A percentile compares a stretch with the other conserved stretches of the same genome.
These are phyloP conservation scores for Cardamine chenopodiifolia DNA, from an alignment of 345 rosid species.

Conservation along the genomic window DNA sequence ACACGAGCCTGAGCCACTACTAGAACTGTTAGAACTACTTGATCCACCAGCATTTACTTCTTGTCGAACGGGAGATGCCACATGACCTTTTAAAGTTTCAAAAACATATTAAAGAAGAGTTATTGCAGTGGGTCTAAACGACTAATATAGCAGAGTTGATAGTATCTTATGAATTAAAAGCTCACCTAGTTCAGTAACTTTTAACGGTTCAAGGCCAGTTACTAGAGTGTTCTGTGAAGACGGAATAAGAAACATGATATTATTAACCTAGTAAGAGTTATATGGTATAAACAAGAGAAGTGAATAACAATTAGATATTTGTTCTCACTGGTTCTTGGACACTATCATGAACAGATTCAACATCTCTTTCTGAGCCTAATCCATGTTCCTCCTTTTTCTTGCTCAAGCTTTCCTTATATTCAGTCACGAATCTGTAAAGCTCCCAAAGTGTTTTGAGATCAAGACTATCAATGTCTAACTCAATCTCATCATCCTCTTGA, in stretches of 20 bases:
- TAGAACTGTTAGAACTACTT: slow-evolving; percentile 45
- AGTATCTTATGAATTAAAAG: slow-evolving; percentile 10
- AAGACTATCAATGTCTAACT: slow-evolving; percentile 82
- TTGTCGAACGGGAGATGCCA: slow-evolving; percentile 27
- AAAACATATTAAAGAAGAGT: slow-evolving; percentile 10
- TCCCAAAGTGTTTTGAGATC: slow-evolving; percentile 91
- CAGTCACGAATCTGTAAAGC: slow-evolving; percentile 62
- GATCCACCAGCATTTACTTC: slow-evolving; percentile 39
- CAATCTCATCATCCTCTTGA: slow-evolving; percentile 88
- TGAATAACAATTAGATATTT: slow-evolving; percentile 21
- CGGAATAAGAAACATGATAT: slow-evolving; percentile 4
- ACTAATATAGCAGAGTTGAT: slow-evolving; percentile 11
- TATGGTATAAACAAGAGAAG: slow-evolving; percentile 9
- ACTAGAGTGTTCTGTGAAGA: slow-evolving; percentile 34
- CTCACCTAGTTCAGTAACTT: slow-evolving; percentile 37
- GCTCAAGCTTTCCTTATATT: slow-evolving; percentile 51
- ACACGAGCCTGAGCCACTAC: slow-evolving; percentile 47
- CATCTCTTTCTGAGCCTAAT: slow-evolving; percentile 43
- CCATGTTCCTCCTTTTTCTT: slow-evolving; percentile 50
- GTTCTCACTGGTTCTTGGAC: slow-evolving; percentile 53
- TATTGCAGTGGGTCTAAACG: slow-evolving; percentile 18
- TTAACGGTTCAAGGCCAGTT: slow-evolving; percentile 23
- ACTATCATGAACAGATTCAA: slow-evolving; percentile 45
- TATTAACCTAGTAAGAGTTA: neutral
- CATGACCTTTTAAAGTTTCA: slow-evolving; percentile 18